These are phyloP conservation scores for Heracleum sosnowskyi DNA, from an alignment of 129 eudicot species.

Conservation along the genomic window DNA sequence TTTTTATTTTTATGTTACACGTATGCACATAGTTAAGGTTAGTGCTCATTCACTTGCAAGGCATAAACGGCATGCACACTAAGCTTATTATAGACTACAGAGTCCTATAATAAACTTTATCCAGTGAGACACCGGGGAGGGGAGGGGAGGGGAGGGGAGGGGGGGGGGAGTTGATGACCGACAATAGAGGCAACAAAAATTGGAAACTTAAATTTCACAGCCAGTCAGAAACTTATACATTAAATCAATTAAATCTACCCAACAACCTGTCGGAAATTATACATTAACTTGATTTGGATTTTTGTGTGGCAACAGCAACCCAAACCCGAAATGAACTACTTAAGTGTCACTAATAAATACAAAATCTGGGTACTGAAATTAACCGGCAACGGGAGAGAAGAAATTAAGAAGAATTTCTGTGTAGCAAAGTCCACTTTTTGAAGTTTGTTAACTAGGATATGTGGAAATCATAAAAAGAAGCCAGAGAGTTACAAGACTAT, in stretches of 20 bases:
- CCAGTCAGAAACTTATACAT: neutral
- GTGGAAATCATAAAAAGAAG: no score
- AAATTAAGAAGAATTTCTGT: neutral
- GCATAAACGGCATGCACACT: neutral
- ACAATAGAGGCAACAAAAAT: neutral
- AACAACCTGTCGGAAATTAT: neutral
- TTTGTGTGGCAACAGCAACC: neutral
- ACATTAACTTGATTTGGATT: neutral
- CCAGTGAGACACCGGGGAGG: no score
- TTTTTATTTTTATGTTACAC: no score
- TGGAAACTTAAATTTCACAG: neutral
- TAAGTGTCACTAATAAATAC: neutral
- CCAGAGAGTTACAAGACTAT: neutral
- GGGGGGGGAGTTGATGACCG: no score
- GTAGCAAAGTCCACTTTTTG: no score
- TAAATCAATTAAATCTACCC: neutral
- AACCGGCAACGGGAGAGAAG: neutral
- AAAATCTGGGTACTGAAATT: neutral
- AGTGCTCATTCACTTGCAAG: no score
- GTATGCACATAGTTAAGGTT: neutral
- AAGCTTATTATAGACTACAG: neutral
- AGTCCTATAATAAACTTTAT: neutral
- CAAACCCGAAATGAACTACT: neutral
- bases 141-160: no score
- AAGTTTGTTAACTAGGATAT: no score